Conservation (phyloP, 169 alveolate species). For the Plasmodium berghei region DNA sequence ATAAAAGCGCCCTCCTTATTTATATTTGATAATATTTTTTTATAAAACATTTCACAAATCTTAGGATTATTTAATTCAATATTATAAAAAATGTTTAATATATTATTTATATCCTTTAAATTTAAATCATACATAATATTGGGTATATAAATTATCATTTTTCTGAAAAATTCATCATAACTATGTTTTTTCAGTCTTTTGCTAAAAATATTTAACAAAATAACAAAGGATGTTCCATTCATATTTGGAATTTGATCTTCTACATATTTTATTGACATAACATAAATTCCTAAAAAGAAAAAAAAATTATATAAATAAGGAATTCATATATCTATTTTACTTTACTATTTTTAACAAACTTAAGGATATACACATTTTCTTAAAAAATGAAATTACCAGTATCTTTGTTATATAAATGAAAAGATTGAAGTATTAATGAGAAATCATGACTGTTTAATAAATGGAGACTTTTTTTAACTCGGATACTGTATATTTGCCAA, state of each 20-base stretch:
- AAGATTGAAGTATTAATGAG: conserved; percentile 62
- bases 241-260: conserved; percentile 37
- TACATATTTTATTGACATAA: conserved; percentile 27
- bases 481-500: conserved; percentile 69
- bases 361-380: background rate
- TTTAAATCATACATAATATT: conserved; percentile 61
- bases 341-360: too few species aligned
- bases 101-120: conserved; percentile 46
- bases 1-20: conserved; percentile 26
- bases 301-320: background rate
- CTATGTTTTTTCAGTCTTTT: conserved; percentile 52
- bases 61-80: conserved; percentile 46
- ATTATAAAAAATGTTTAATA: conserved; percentile 42
- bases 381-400: conserved; percentile 18
- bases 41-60: conserved; percentile 53
- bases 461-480: conserved; percentile 63
- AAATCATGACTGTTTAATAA: conserved; percentile 25
- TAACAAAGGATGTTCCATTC: conserved; percentile 61
- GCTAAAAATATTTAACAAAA: conserved; percentile 53
- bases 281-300: conserved; percentile 34
- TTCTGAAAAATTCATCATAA: conserved; percentile 51
- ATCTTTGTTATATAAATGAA: conserved; percentile 64
- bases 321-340: too few species aligned
- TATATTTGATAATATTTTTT: conserved; percentile 45
- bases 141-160: conserved; percentile 64